These are phyloP conservation scores for Septoria petroselini DNA, from an alignment of 2,329 filamentous ascomycete species.

Conservation along the genomic window DNA sequence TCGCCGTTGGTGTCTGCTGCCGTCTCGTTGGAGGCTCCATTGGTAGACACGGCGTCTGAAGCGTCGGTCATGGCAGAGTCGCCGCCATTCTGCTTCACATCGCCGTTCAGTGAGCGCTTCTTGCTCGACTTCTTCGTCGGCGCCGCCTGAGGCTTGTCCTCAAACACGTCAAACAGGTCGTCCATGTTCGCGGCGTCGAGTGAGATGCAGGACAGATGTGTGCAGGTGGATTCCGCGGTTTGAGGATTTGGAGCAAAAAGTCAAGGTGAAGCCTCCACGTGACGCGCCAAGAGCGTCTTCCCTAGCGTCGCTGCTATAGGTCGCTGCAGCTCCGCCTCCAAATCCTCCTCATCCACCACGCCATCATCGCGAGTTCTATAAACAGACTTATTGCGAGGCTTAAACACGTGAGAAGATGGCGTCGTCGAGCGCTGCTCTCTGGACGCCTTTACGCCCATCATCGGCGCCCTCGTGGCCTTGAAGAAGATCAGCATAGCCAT, in stretches of 20 bases:
- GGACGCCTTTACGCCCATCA: constrained; percentile 11
- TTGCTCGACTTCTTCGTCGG: constrained; percentile 53
- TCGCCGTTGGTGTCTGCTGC: constrained; percentile 14
- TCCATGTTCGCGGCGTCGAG: constrained; percentile 15
- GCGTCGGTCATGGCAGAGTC: constrained; percentile 49
- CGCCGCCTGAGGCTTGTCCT: constrained; percentile 30
- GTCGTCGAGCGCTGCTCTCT: neutral
- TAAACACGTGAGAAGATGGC: constrained; percentile 11
- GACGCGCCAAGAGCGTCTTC: neutral
- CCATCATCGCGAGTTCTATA: constrained; percentile 3
- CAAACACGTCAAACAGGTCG: constrained; percentile 38
- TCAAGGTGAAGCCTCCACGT: neutral
- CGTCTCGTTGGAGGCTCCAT: neutral
- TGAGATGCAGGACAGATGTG: too few relatives aligned
- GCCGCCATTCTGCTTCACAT: constrained; percentile 58
- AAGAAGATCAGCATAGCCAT: constrained; percentile 5
- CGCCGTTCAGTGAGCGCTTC: constrained; percentile 82
- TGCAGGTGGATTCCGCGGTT: too few relatives aligned
- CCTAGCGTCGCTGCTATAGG: too few relatives aligned
- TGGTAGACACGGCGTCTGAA: constrained; percentile 12
- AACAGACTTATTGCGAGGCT: constrained; percentile 6
- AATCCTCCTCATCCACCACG: neutral
- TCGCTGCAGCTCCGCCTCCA: constrained; percentile 4
- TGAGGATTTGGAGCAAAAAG: neutral
- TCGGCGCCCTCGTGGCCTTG: constrained; percentile 2